These are phyloP conservation scores for Podospora appendiculata DNA, from an alignment of 495 filamentous ascomycete species.

Conservation along the genomic window DNA sequence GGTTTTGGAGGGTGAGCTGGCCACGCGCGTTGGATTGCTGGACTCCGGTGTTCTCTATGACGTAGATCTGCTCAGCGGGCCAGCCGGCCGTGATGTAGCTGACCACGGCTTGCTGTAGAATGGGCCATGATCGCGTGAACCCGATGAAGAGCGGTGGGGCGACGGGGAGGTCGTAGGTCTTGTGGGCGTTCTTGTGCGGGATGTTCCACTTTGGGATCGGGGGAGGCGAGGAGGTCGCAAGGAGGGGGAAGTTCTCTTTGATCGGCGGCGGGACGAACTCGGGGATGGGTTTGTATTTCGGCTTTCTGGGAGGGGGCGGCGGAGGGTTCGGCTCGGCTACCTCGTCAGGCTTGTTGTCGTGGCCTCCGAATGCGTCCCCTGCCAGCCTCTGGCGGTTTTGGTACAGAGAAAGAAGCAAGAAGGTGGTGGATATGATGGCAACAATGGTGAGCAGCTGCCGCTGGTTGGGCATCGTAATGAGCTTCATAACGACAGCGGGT, in stretches of 20 bases:
- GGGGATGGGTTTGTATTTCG: slow-evolving; percentile 4
- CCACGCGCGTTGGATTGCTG: slow-evolving; percentile 46
- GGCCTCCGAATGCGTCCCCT: background rate
- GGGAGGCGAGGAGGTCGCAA: slow-evolving; percentile 28
- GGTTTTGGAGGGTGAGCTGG: slow-evolving; percentile 46
- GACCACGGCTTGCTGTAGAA: slow-evolving; percentile 50
- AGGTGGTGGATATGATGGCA: background rate
- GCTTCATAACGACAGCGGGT: background rate
- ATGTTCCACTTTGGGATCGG: slow-evolving; percentile 37
- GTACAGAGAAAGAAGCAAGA: slow-evolving; percentile 1
- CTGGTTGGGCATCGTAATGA: slow-evolving; percentile 7
- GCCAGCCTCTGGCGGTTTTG: background rate
- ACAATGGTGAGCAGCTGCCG: slow-evolving; percentile 4
- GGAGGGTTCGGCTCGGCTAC: background rate
- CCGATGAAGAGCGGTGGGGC: slow-evolving; percentile 50
- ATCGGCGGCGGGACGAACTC: slow-evolving; percentile 28
- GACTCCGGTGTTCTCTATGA: slow-evolving; percentile 55
- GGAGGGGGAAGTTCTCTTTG: slow-evolving; percentile 27
- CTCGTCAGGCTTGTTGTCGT: background rate
- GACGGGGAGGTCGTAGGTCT: slow-evolving; percentile 23
- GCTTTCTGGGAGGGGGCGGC: background rate
- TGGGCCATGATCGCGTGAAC: slow-evolving; percentile 50
- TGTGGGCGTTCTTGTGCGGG: slow-evolving; percentile 21
- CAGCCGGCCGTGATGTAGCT: slow-evolving; percentile 53
- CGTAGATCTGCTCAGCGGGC: slow-evolving; percentile 51